Evolutionary conservation across 495 filamentous ascomycete genomes (phyloP), one percentile per base, ranked within the genome.

Genomic region (Platismatia glauca): DNA sequence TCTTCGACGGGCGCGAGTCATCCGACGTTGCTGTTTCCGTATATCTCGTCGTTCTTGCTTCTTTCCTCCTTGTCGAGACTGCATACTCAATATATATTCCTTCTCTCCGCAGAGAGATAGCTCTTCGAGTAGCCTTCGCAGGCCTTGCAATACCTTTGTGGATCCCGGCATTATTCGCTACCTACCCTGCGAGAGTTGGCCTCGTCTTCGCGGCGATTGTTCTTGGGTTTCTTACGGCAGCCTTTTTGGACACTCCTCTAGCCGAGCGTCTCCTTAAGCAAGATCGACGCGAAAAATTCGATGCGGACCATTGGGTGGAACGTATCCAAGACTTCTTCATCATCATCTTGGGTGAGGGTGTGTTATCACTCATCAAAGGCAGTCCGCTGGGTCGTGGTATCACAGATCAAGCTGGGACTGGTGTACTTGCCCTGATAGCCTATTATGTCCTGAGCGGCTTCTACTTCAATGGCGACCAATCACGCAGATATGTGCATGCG

Each of bases 251-350:
- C 12, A 58, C 64, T 11, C 75, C 75, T 7, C 67, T 61, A 11
- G 71, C 71, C 9, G 75, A 73, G 57, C 70, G 65, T 31, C 55
- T 77, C 20, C 68, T 80, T 34, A 69, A 67, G 18, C 70, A 73
- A 13, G 70, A 71, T 1, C 77, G 72, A 46, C 70, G 70, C 0
- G 75, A 76, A 16, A 75, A 75, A 0, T 70, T 79, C 8, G 76
- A 81, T 68, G 71, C 77, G 27, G 69, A 72, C 27, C 78, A 81
- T 60, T 77, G 79, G 63, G 69, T 76, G 18, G 78, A 80, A 63
- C 74, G 78, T 1, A 75, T 75, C 61, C 71, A 75, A 2, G 78
- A 78, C 29, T 81, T 81, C 64, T 79, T 74, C 62, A 80, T 79
- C 66, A 79, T 81, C 52, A 76, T 75, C 1, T 69, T 81, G 11